A percentile compares a stretch with the other conserved stretches of the same genome.
Evolutionary conservation across 2,329 filamentous ascomycete genomes (phyloP).

Genomic region (Aspergillus unguis): DNA sequence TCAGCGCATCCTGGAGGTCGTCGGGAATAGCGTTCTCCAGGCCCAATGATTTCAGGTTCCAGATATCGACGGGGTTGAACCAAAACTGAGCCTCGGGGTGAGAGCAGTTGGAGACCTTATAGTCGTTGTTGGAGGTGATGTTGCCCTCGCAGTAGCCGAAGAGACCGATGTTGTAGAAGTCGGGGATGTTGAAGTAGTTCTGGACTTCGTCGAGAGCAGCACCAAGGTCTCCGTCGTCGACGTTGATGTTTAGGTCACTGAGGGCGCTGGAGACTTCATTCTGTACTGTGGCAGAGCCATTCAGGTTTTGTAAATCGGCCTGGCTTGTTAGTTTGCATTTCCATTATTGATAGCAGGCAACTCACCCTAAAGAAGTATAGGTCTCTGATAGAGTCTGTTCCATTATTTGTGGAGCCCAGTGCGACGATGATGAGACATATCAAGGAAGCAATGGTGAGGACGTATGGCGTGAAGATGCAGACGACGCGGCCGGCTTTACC

Average conservation of each 20-base stretch:
- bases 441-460: slow-evolving; percentile 73
- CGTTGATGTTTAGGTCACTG: slow-evolving; percentile 33
- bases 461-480: slow-evolving; percentile 85
- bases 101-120: slow-evolving; percentile 61
- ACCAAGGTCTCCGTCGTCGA: slow-evolving; percentile 38
- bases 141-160: slow-evolving; percentile 80
- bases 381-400: slow-evolving; percentile 45
- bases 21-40: slow-evolving; percentile 64
- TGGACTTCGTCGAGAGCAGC: slow-evolving; percentile 37
- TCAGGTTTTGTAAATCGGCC: slow-evolving; percentile 62
- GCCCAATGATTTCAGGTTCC: slow-evolving; percentile 56
- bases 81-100: slow-evolving; percentile 73
- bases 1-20: slow-evolving; percentile 64
- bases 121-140: slow-evolving; percentile 52
- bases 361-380: slow-evolving; percentile 56
- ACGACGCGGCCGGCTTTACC: slow-evolving; percentile 72
- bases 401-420: slow-evolving; percentile 54
- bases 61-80: slow-evolving; percentile 65
- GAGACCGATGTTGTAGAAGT: slow-evolving; percentile 76
- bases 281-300: slow-evolving; percentile 41
- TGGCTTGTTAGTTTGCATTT: slow-evolving; percentile 22
- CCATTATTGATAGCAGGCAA: slow-evolving; percentile 1
- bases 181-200: slow-evolving; percentile 58
- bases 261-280: slow-evolving; percentile 30
- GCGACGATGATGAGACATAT: slow-evolving; percentile 62